phyloP scores from a whole-genome alignment of 768 basidiomycete genomes.

The Suillus decipiens region DNA sequence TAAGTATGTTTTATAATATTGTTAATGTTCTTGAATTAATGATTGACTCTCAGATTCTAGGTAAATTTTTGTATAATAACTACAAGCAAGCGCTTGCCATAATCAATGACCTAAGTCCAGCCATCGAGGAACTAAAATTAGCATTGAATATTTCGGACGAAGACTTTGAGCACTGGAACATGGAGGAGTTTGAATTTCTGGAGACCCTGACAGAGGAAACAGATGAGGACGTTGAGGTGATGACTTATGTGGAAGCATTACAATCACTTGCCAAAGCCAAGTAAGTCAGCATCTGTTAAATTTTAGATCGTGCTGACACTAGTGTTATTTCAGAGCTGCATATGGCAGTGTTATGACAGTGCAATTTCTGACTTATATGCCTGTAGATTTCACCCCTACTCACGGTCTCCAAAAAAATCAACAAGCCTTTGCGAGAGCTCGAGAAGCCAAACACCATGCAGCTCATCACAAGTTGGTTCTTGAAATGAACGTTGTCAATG shows the following conservation, averaged over 20 bases:
- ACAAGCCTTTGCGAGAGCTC: slow-evolving; percentile 19
- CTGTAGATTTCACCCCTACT: slow-evolving; percentile 16
- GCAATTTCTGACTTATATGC: slow-evolving; percentile 19
- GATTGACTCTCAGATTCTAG: neutral
- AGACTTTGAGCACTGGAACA: slow-evolving; percentile 6
- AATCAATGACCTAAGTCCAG: neutral
- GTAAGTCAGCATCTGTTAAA: neutral
- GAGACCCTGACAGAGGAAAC: slow-evolving; percentile 2
- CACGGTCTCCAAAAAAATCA: slow-evolving; percentile 12
- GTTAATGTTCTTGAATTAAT: neutral
- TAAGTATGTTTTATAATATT: slow-evolving; percentile 9
- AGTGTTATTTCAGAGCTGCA: slow-evolving; percentile 12
- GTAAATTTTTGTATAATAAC: slow-evolving; percentile 17
- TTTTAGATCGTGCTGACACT: neutral
- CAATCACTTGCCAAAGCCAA: neutral
- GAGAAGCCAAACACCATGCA: slow-evolving; percentile 24
- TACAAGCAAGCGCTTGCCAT: slow-evolving; percentile 22
- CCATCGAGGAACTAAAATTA: neutral
- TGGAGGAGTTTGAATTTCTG: slow-evolving; percentile 6
- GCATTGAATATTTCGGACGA: neutral
- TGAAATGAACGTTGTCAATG: neutral
- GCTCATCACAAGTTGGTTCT: slow-evolving; percentile 20
- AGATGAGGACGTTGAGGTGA: slow-evolving; percentile 23
- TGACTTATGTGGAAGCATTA: slow-evolving; percentile 6
- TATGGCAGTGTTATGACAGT: slow-evolving; percentile 13